Base-by-base conservation (phyloP, 75 land plant genomes). In the Selaginella tamariscina region DNA sequence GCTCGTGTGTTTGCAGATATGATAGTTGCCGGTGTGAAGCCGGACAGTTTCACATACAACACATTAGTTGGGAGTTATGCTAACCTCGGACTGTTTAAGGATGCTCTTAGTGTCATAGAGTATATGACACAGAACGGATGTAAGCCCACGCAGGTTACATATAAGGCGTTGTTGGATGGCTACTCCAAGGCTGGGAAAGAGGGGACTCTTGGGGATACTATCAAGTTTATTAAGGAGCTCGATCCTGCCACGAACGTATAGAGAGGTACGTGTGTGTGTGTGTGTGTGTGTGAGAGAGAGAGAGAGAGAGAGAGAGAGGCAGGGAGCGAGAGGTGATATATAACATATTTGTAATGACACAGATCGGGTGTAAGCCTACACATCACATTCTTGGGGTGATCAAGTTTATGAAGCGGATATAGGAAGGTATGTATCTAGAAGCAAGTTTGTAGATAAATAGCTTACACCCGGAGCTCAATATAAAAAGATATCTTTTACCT, bases 21-120 rank as follows among this genome's bases (percentile, higher is more conserved):
- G 83, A 71, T 73, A 32, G 77, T 66, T 26, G 62, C 70, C 32
- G 91, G 95, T 0, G 56, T 85, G 49, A 74, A 44, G n/a, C 98
- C 98, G 2, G 83, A 93, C 72, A 73, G 74, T 22, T 69, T 85
- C 32, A 93, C 98, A 1, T 93, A 86, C 64, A 93, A 94, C 68
- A 83, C 82, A 28, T 83, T 90, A 60, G 71, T 87, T 32, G 70
- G 83, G 26, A 75, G 86, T 68, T 94, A 94, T 72, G 84, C 85
- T 1, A 73, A 71, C 29, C 67, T 79, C 55, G 82, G 82, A 1
- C 82, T 86, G 91, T 87, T 84, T 65, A 75, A 66, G 27, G 98
- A 89, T 66, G 98, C 96, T 31, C 32, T 83, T 71, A 83, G 82
- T 65, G 84, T 89, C 30, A 70, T 93, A 2, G 62, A 68, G 27